Percentiles rank a stretch among this genome's conserved stretches.
Evolutionary conservation across 257 asterid species (phyloP).

Genomic region (Solanum boliviense): DNA sequence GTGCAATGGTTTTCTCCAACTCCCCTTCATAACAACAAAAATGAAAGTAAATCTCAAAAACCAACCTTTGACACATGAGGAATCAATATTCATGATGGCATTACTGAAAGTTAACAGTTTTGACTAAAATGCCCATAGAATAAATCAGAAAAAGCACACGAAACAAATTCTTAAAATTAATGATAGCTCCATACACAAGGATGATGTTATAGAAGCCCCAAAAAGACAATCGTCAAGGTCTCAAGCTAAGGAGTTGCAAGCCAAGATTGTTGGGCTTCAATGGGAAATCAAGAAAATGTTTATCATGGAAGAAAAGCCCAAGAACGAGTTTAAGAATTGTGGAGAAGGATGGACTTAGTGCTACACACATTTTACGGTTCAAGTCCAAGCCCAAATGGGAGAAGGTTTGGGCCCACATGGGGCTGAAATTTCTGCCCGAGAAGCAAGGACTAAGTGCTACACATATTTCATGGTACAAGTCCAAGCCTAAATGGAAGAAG

Average conservation of each 20-base stretch:
- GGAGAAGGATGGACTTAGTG: too few relatives aligned
- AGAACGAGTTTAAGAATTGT: too few relatives aligned
- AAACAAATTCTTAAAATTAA: background rate
- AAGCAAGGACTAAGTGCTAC: too few relatives aligned
- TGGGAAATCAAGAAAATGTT: background rate
- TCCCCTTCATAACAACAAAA: conserved; percentile 50
- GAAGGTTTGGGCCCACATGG: background rate
- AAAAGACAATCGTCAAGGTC: background rate
- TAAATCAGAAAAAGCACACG: background rate
- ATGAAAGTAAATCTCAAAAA: background rate
- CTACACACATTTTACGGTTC: too few relatives aligned
- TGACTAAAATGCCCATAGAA: background rate
- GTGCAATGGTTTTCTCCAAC: conserved; percentile 45
- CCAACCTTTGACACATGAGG: background rate
- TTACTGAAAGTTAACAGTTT: background rate
- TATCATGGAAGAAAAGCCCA: background rate
- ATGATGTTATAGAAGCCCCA: background rate
- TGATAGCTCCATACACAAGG: background rate
- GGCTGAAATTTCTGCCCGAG: background rate
- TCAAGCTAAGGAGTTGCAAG: background rate
- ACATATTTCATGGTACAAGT: too few relatives aligned
- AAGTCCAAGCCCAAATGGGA: background rate
- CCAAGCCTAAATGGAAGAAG: background rate
- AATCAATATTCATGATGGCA: background rate
- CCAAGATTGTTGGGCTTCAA: background rate